Conservation (phyloP, 495 filamentous ascomycete species). For the Talaromyces liani region DNA sequence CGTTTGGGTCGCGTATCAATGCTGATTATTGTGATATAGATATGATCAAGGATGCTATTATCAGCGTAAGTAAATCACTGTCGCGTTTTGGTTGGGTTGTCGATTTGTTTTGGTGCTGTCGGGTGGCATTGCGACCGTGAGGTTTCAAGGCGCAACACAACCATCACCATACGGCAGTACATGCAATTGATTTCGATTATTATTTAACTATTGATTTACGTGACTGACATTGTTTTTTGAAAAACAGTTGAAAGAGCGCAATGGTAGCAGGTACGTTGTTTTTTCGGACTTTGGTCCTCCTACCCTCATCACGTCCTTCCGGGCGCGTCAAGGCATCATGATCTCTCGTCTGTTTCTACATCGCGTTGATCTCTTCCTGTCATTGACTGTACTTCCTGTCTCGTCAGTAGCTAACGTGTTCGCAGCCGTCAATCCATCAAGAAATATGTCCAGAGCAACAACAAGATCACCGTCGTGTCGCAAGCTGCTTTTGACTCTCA, state of each 20-base stretch:
- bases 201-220: background rate
- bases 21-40: slow-evolving; percentile 46
- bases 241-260: slow-evolving; percentile 57
- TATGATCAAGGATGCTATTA: slow-evolving; percentile 65
- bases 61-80: slow-evolving; percentile 52
- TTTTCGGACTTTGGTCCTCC: slow-evolving; percentile 7
- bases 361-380: background rate
- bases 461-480: slow-evolving; percentile 64
- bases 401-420: background rate
- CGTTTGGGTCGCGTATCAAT: slow-evolving; percentile 35
- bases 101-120: slow-evolving; percentile 7
- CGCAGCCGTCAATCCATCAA: slow-evolving; percentile 88
- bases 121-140: slow-evolving; percentile 12
- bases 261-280: slow-evolving; percentile 52
- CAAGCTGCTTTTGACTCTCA: slow-evolving; percentile 76
- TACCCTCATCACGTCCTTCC: slow-evolving; percentile 4
- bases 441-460: slow-evolving; percentile 97
- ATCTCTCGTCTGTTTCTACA: background rate
- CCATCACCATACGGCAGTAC: too few species aligned
- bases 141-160: slow-evolving; percentile 8
- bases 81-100: slow-evolving; percentile 24
- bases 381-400: background rate
- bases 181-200: background rate
- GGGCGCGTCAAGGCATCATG: background rate
- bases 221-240: slow-evolving; percentile 27